phyloP scores from a whole-genome alignment of 345 rosid species.

The Draba incana region DNA sequence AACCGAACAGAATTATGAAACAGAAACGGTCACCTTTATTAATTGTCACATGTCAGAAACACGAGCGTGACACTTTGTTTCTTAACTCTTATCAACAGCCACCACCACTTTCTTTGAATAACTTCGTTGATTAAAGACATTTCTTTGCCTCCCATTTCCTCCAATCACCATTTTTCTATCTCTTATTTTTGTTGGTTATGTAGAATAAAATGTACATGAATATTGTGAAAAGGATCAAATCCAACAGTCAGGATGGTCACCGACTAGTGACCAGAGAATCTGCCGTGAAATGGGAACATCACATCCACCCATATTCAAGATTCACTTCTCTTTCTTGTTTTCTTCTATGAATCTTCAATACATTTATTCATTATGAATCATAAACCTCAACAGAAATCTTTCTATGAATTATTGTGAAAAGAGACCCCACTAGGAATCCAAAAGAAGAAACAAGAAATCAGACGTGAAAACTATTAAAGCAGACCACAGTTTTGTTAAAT shows the following conservation, averaged over 20 bases:
- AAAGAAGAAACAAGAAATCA: neutral
- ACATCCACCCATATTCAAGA: conserved; percentile 35
- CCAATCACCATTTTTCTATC: conserved; percentile 37
- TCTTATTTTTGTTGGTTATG: neutral
- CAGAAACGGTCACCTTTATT: conserved; percentile 31
- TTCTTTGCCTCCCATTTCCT: conserved; percentile 37
- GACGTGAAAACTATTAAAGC: neutral
- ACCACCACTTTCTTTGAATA: conserved; percentile 14
- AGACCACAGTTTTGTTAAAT: neutral
- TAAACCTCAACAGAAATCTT: too few species aligned
- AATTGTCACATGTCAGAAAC: conserved; percentile 34
- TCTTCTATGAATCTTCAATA: conserved; percentile 32
- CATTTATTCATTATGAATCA: too few species aligned
- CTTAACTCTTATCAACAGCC: conserved; percentile 38
- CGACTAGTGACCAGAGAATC: conserved; percentile 30
- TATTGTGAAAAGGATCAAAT: neutral
- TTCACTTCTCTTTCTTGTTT: conserved; percentile 10
- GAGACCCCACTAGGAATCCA: neutral
- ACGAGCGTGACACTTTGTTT: conserved; percentile 35
- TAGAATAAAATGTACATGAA: neutral
- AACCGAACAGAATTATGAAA: conserved; percentile 22
- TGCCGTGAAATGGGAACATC: conserved; percentile 43
- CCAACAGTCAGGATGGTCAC: conserved; percentile 24
- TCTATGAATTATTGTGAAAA: too few species aligned
- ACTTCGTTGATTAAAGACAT: conserved; percentile 22